A percentile compares a stretch with the other conserved stretches of the same genome.
phyloP scores from a whole-genome alignment of 495 filamentous ascomycete species.

The Cercophora sp. region DNA sequence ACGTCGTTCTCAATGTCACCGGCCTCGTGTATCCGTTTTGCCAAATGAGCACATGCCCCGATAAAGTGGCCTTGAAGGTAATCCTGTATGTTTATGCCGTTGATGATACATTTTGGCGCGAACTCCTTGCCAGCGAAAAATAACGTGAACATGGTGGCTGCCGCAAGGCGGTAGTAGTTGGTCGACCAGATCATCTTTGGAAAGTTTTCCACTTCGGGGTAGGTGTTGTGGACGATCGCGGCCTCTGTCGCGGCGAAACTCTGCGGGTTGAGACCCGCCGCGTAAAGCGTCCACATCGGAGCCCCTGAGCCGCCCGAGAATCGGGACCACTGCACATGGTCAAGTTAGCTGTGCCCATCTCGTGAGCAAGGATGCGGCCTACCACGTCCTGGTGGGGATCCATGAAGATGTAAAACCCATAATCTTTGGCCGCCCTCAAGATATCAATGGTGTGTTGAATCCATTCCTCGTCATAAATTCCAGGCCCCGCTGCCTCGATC shows the following conservation, averaged over 20 bases:
- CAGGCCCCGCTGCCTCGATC: slow-evolving; percentile 92
- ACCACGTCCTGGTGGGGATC: slow-evolving; percentile 96
- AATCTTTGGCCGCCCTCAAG: slow-evolving; percentile 76
- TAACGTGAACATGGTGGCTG: slow-evolving; percentile 87
- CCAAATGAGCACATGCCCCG: slow-evolving; percentile 71
- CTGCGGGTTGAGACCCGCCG: slow-evolving; percentile 81
- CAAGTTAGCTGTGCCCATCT: too few species aligned
- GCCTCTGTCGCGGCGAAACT: slow-evolving; percentile 84
- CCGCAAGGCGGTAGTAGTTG: slow-evolving; percentile 85
- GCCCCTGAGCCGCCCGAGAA: slow-evolving; percentile 93
- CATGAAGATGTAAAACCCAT: slow-evolving; percentile 95
- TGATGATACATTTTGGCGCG: slow-evolving; percentile 91
- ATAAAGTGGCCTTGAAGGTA: slow-evolving; percentile 89
- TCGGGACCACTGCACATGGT: slow-evolving; percentile 89
- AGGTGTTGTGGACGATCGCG: slow-evolving; percentile 91
- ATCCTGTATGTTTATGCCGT: slow-evolving; percentile 94
- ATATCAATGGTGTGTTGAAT: slow-evolving; percentile 84
- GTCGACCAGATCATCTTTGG: slow-evolving; percentile 99
- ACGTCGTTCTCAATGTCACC: slow-evolving; percentile 83
- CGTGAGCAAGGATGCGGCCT: too few species aligned
- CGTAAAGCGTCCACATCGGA: slow-evolving; percentile 96
- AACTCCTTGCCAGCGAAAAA: slow-evolving; percentile 94
- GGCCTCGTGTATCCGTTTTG: slow-evolving; percentile 80
- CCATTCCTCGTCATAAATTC: slow-evolving; percentile 92
- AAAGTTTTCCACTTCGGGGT: slow-evolving; percentile 77